Base-by-base conservation (phyloP, 768 basidiomycete species). In the Pulveroboletus sp. region DNA sequence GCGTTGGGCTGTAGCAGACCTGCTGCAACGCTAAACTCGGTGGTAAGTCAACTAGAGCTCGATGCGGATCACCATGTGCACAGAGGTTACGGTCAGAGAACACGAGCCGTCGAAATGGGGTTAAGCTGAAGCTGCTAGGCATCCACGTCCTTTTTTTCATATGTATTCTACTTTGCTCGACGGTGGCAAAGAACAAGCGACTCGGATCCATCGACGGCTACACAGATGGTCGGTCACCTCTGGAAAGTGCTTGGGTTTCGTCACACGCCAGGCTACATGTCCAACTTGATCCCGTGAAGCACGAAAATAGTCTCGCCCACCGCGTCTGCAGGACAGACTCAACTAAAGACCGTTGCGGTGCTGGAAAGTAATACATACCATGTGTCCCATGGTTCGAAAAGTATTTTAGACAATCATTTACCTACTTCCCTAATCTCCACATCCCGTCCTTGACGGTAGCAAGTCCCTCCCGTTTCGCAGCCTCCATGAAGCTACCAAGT, bases 401-500 rank as follows among this genome's bases (percentile, higher is more conserved):
- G 7, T 9, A 35, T 45, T 17, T 42, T 46, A 39, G 13, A 37
- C 10, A 6, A 18, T 36, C 17, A 17, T 37, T 36, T 36, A 8
- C 40, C 32, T 54, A 64, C 42, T 63, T 63, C 4, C 67, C 64
- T 41, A 84, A 60, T 60, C 68, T 83, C 89, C 87, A 91, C 62
- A 83, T 69, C 1, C 87, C 87, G 51, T 87, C 85, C 47, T 77
- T 78, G 36, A 78, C 78, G 0, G 76, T 74, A 24, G 95, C 84
- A 15, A 89, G 69, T 0, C 86, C 89, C 61, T 94, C 89, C 49
- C 82, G 72, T 54, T 81, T 76, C 35, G 90, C 84, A 24, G 85
- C 84, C 59, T 93, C 86, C 80, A 96, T 80, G 58, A 95, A 91
- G 35, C 64, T 71, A 3, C 72, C 79, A 5, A 96, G 77, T 63